A percentile compares a stretch with the other conserved stretches of the same genome.
phyloP scores from a whole-genome alignment of 1,284 basidiomycete genomes.

The Lentinula novae-zelandiae region DNA sequence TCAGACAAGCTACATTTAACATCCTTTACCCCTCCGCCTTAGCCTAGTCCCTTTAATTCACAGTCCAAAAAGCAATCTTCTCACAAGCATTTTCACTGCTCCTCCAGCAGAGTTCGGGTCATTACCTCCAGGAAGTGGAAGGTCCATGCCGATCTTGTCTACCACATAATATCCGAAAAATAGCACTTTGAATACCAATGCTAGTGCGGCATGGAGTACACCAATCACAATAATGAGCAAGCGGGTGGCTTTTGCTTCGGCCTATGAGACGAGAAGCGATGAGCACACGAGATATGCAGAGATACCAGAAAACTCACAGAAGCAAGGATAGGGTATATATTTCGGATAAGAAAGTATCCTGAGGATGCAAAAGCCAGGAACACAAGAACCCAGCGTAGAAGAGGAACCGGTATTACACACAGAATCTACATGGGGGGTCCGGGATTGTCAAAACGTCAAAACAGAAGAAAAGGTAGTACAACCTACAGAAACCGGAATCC shows the following conservation, averaged over 20 bases:
- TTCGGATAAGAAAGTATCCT: constrained; percentile 79
- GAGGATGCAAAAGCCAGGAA: constrained; percentile 70
- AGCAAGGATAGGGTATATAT: constrained; percentile 86
- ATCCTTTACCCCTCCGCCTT: background rate
- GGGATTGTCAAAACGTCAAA: background rate
- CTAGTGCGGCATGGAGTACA: constrained; percentile 68
- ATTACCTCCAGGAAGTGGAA: constrained; percentile 31
- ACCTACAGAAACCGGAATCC: constrained; percentile 76
- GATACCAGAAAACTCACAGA: constrained; percentile 50
- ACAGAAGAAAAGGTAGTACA: background rate
- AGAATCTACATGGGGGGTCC: constrained; percentile 50
- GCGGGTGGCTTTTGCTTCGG: constrained; percentile 80
- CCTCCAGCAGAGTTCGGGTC: constrained; percentile 7
- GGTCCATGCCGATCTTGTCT: constrained; percentile 46
- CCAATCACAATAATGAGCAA: constrained; percentile 74
- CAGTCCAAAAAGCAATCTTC: background rate
- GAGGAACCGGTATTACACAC: constrained; percentile 76
- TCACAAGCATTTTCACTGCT: background rate
- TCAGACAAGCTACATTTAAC: no score
- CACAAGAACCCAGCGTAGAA: constrained; percentile 79
- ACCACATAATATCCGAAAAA: constrained; percentile 85
- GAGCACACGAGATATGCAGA: background rate
- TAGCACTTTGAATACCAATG: constrained; percentile 79
- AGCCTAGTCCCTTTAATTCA: background rate
- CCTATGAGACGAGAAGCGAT: constrained; percentile 35